Percentiles rank a stretch among this genome's conserved stretches.
Conservation (phyloP, 2,329 filamentous ascomycete species). For the Cercospora sp. region DNA sequence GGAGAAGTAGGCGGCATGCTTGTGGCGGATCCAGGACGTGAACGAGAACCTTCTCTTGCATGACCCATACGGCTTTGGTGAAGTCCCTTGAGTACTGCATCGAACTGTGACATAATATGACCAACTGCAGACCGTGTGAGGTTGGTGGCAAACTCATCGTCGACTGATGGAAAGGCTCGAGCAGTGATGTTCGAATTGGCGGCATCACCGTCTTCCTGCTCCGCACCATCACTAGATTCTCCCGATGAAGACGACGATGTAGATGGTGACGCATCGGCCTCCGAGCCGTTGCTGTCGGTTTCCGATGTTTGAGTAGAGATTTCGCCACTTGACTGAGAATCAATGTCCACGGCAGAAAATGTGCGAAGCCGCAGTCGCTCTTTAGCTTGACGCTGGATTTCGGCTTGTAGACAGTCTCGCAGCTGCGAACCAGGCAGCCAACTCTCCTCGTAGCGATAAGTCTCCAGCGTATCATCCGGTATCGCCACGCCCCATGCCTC, state of each 20-base stretch:
- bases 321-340: not conserved
- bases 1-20: not conserved
- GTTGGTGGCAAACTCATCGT: conserved; percentile 66
- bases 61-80: conserved; percentile 54
- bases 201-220: not conserved
- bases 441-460: conserved; percentile 21
- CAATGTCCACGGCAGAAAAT: not conserved
- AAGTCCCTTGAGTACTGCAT: conserved; percentile 67
- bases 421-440: conserved; percentile 60
- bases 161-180: conserved; percentile 47
- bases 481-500: conserved; percentile 51
- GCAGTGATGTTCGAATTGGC: not conserved
- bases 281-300: not conserved
- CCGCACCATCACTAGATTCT: not conserved
- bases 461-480: conserved; percentile 16
- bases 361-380: conserved; percentile 45
- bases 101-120: conserved; percentile 69
- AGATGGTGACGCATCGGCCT: not conserved
- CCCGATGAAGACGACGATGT: not conserved
- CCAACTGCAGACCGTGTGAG: conserved; percentile 68
- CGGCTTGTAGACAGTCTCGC: conserved; percentile 68
- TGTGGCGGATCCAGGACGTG: conserved; percentile 1
- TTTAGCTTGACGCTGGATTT: conserved; percentile 67
- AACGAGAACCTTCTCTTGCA: conserved; percentile 18
- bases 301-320: not conserved